Evolutionary conservation across 305 asterid genomes (phyloP).

Genomic region (Nicotiana rustica): DNA sequence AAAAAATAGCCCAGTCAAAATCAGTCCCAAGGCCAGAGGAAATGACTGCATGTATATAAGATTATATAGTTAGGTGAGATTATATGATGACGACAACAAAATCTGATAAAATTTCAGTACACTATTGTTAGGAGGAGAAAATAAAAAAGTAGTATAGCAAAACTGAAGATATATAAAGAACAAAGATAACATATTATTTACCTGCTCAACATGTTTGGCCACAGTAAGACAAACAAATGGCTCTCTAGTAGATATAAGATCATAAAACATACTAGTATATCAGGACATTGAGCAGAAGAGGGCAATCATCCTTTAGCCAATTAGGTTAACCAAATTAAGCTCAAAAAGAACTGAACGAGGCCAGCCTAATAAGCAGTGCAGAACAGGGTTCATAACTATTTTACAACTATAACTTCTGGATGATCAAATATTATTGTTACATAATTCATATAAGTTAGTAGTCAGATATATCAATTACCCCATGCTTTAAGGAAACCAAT

Average conservation of each 20-base stretch:
- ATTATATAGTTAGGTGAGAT: constrained; percentile 31
- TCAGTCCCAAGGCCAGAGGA: constrained; percentile 76
- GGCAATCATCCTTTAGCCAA: no score
- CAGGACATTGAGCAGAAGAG: no score
- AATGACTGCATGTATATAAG: constrained; percentile 68
- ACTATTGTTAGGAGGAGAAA: background rate
- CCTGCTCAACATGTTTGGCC: background rate
- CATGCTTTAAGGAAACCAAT: no score
- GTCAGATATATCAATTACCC: no score
- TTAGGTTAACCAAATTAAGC: no score
- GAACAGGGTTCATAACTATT: no score
- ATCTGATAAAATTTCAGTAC: background rate
- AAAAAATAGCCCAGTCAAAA: constrained; percentile 75
- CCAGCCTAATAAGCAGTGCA: no score
- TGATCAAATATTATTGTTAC: no score
- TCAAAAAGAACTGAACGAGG: no score
- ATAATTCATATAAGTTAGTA: no score
- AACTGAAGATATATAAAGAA: background rate
- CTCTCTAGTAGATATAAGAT: background rate
- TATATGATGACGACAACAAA: constrained; percentile 7
- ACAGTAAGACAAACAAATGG: background rate
- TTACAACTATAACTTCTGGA: no score
- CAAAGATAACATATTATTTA: constrained; percentile 4
- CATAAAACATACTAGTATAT: no score
- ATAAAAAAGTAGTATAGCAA: constrained; percentile 2